Conservation (phyloP, 768 basidiomycete species). For the Crucibulum laeve region DNA sequence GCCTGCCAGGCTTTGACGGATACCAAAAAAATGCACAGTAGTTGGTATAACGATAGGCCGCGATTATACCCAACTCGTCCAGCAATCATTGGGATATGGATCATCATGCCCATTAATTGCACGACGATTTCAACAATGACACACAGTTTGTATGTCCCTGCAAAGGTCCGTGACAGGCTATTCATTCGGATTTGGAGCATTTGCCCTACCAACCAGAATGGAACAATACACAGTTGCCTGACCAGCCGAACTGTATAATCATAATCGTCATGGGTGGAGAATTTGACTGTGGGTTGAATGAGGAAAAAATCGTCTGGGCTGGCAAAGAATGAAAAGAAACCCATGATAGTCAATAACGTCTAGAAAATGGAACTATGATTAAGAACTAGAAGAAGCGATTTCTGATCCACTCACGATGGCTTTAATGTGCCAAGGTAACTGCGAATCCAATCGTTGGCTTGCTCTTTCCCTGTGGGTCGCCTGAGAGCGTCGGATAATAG, state of each 20-base stretch:
- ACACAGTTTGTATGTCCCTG: conserved; percentile 16
- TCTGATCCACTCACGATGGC: background rate
- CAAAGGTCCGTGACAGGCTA: conserved; percentile 13
- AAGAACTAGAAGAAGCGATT: conserved; percentile 5
- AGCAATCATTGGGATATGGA: background rate
- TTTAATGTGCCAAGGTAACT: background rate
- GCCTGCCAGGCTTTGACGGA: background rate
- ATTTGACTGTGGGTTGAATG: conserved; percentile 7
- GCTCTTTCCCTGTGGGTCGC: conserved; percentile 25
- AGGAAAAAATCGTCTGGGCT: too few relatives aligned
- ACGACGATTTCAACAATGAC: background rate
- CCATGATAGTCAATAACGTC: background rate
- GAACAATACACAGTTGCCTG: too few relatives aligned
- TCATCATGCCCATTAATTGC: background rate
- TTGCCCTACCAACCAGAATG: conserved; percentile 9
- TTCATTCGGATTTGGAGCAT: conserved; percentile 20
- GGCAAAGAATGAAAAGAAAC: background rate
- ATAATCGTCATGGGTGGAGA: background rate
- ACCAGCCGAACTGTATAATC: background rate
- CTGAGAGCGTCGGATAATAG: conserved; percentile 11
- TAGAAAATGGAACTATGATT: conserved; percentile 2
- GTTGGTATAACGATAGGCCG: background rate
- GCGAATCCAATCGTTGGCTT: conserved; percentile 17
- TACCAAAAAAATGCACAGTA: background rate
- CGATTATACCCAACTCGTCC: background rate